Base-by-base conservation (phyloP, 2,329 filamentous ascomycete genomes). In the Nemania abortiva region DNA sequence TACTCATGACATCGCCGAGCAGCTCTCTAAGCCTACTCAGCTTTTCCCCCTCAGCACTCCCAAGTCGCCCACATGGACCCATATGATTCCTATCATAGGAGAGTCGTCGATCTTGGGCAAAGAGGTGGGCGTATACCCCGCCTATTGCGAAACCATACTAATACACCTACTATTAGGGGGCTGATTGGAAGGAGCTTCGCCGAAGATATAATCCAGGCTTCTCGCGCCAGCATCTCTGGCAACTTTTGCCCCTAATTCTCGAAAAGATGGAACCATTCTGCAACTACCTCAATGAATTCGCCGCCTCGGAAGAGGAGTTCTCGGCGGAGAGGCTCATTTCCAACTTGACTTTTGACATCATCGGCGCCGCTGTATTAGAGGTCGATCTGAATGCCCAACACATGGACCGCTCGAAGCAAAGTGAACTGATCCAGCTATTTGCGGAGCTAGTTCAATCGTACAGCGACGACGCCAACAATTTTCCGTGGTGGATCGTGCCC, bases 191-290 rank as follows among this genome's bases (percentile, higher is more conserved):
- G 73, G 76, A 54, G 6, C 15, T 62, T 11, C 49, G 59, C 22
- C 54, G 42, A 24, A 62, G 5, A 29, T 80, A 79, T 68, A 82
- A 81, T 65, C 78, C 78, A 1, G 81, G 80, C 0, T 83, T 82
- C 58, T 76, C 81, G 1, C 78, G 77, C 2, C 78, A 80, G 61
- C 80, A 82, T 52, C 75, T 83, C 24, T 78, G 80, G 70, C 77
- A 72, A 10, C 74, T 82, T 1, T 70, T 82, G 62, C 79, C 80
- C 0, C 70, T 76, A 27, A 80, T 82, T 57, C 57, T 82, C 4
- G 78, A 81, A 37, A 82, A 82, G 68, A 76, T 76, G 1, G 58
- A 53, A 18, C 70, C 74, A 0, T 81, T 81, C 55, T 50, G 80
- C 3, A 60, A 72, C 2, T 74, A 77, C 18, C 72, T 82, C 4